Percentiles rank a stretch among this genome's conserved stretches.
Conservation (phyloP, 192 early-diverging fungal species). For the Pilaira anomala region DNA sequence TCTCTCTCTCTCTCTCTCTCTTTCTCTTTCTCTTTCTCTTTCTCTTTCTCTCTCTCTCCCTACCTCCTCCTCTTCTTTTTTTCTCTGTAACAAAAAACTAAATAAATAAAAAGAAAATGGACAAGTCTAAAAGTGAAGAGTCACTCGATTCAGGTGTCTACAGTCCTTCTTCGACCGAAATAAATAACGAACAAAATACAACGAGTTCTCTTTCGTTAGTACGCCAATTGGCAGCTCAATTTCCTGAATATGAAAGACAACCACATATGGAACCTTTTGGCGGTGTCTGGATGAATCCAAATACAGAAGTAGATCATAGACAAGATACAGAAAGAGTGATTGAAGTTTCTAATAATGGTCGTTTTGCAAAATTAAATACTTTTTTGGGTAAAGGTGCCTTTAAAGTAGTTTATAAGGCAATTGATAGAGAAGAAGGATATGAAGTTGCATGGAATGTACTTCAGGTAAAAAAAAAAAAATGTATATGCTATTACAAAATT, state of each 20-base stretch:
- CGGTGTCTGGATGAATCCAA: conserved; percentile 23
- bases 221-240: conserved; percentile 30
- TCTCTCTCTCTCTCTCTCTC: background rate
- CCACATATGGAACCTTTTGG: conserved; percentile 26
- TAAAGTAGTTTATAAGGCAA: conserved; percentile 84
- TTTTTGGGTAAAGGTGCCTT: conserved; percentile 80
- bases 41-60: background rate
- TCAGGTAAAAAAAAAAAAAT: conserved; percentile 40
- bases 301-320: conserved; percentile 43
- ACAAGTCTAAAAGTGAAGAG: conserved; percentile 10
- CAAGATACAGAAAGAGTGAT: conserved; percentile 53
- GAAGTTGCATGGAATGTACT: conserved; percentile 91
- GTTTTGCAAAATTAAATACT: conserved; percentile 55
- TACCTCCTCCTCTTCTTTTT: background rate
- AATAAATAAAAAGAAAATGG: background rate
- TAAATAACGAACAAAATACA: conserved; percentile 18
- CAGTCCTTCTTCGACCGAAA: conserved; percentile 1
- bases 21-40: background rate
- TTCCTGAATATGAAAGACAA: conserved; percentile 30
- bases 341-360: conserved; percentile 49
- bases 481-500: background rate
- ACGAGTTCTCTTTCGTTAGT: conserved; percentile 18
- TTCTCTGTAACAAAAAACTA: too few species aligned
- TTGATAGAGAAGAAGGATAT: conserved; percentile 85
- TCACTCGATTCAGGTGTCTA: conserved; percentile 21